These are phyloP conservation scores for Mycena albidolilacea DNA, from an alignment of 768 basidiomycete genomes.

Conservation along the genomic window DNA sequence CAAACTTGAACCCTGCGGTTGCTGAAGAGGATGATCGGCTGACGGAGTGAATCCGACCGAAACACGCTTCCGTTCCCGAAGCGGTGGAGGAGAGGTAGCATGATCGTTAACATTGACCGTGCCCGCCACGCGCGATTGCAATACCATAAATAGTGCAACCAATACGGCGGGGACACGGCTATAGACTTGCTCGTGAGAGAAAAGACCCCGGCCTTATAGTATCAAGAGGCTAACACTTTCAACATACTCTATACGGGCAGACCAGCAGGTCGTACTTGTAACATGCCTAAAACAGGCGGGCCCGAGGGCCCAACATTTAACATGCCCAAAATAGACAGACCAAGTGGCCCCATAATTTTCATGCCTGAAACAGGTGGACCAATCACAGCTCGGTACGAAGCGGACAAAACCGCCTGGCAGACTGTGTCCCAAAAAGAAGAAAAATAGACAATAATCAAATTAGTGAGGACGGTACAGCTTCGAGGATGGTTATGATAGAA, in stretches of 20 bases:
- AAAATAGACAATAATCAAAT: slow-evolving; percentile 5
- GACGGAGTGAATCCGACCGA: too few species aligned
- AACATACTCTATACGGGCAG: neutral
- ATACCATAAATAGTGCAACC: slow-evolving; percentile 3
- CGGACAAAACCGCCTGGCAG: slow-evolving; percentile 7
- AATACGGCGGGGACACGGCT: slow-evolving; percentile 5
- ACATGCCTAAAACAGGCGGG: slow-evolving; percentile 4
- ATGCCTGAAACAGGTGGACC: neutral
- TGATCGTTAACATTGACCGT: slow-evolving; percentile 1
- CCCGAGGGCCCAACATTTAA: slow-evolving; percentile 7
- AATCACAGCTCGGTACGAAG: slow-evolving; percentile 5
- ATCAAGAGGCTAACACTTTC: slow-evolving; percentile 2
- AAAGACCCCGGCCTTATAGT: neutral
- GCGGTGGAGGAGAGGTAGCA: too few species aligned
- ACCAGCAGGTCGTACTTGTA: slow-evolving; percentile 6
- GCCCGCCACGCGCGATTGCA: slow-evolving; percentile 7
- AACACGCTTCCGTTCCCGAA: too few species aligned
- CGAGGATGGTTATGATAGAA: slow-evolving; percentile 6
- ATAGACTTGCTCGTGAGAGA: slow-evolving; percentile 8
- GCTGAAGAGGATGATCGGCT: too few species aligned
- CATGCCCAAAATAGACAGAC: slow-evolving; percentile 1
- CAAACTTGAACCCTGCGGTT: too few species aligned
- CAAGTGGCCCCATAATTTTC: slow-evolving; percentile 6
- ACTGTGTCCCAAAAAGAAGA: slow-evolving; percentile 4
- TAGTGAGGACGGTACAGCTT: slow-evolving; percentile 3